A percentile compares a stretch with the other conserved stretches of the same genome.
phyloP scores from a whole-genome alignment of 2,329 filamentous ascomycete species.

The Colletotrichum chrysophilum region DNA sequence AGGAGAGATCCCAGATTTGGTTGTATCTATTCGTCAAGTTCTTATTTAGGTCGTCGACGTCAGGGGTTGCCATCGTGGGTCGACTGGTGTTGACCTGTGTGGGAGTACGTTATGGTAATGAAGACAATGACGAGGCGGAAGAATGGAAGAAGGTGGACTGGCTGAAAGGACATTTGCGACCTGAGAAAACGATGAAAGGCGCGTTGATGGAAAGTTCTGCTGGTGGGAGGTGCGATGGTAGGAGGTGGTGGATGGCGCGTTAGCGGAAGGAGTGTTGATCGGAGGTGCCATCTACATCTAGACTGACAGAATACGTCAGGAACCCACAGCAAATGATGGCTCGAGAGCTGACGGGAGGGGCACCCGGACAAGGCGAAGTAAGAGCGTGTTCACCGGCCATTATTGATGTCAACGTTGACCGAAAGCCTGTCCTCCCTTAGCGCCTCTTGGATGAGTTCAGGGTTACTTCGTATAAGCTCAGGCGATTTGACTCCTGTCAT shows the following conservation, averaged over 20 bases:
- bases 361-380: background rate
- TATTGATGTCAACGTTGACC: background rate
- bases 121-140: background rate
- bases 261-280: background rate
- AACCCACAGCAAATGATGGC: background rate
- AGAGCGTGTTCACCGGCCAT: background rate
- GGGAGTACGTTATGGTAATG: background rate
- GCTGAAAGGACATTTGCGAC: background rate
- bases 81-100: background rate
- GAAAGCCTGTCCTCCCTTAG: background rate
- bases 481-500: background rate
- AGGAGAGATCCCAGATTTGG: background rate
- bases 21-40: background rate
- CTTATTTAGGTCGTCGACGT: background rate
- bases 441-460: background rate
- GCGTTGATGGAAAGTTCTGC: background rate
- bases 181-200: background rate
- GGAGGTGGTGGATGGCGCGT: background rate
- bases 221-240: background rate
- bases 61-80: background rate
- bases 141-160: background rate
- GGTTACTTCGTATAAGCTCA: background rate
- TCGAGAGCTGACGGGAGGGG: background rate
- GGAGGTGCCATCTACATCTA: background rate
- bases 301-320: background rate